phyloP scores from a whole-genome alignment of 768 basidiomycete species.

The Lentinula sp. region DNA sequence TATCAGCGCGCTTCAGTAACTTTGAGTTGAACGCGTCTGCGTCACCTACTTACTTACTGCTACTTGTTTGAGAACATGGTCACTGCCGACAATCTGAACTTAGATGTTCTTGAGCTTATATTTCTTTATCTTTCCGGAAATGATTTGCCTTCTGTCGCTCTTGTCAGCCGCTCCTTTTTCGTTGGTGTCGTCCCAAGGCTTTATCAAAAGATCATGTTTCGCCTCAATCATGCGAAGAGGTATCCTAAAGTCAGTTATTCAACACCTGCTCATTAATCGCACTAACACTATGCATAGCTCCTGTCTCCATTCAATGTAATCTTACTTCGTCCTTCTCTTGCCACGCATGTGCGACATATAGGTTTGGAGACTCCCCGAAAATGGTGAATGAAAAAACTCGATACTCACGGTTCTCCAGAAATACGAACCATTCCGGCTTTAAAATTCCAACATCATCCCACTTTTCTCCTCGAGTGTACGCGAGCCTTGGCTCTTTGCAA shows the following conservation, averaged over 20 bases:
- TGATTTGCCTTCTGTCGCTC: slow-evolving; percentile 55
- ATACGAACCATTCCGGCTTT: slow-evolving; percentile 39
- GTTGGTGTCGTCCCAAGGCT: slow-evolving; percentile 58
- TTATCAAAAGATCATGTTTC: slow-evolving; percentile 54
- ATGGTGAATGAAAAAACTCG: neutral
- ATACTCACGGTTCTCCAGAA: slow-evolving; percentile 26
- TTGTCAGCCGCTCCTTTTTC: slow-evolving; percentile 62
- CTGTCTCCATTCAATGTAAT: slow-evolving; percentile 60
- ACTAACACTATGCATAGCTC: slow-evolving; percentile 20
- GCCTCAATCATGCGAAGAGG: slow-evolving; percentile 48
- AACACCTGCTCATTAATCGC: neutral
- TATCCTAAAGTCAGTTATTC: slow-evolving; percentile 40
- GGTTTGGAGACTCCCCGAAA: slow-evolving; percentile 28
- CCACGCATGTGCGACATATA: slow-evolving; percentile 52
- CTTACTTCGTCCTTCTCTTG: slow-evolving; percentile 43
- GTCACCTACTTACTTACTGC: too few relatives aligned
- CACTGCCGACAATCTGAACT: slow-evolving; percentile 59
- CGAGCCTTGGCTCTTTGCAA: slow-evolving; percentile 39
- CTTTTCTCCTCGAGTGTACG: slow-evolving; percentile 48
- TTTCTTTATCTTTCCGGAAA: slow-evolving; percentile 45
- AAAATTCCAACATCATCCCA: slow-evolving; percentile 26
- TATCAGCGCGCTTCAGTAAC: too few relatives aligned
- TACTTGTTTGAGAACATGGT: slow-evolving; percentile 35
- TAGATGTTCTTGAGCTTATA: slow-evolving; percentile 70
- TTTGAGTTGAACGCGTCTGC: too few relatives aligned